Base-by-base conservation (phyloP, 2,329 filamentous ascomycete genomes). In the Coniochaeta prunicola region DNA sequence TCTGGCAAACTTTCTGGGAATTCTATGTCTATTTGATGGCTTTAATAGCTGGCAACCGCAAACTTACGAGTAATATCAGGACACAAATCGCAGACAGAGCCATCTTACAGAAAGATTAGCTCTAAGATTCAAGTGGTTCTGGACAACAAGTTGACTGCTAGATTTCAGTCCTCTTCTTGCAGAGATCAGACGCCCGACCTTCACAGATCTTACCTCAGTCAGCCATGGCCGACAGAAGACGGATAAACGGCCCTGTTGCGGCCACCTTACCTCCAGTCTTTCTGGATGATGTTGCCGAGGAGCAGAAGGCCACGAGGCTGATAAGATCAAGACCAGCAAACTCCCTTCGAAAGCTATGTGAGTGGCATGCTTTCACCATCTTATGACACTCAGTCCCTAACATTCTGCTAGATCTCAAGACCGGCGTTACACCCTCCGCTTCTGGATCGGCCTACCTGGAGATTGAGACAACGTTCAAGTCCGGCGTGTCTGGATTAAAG, bases 391-490 rank as follows among this genome's bases (percentile, higher is more conserved):
- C 19, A 64, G 33, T 58, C 53, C 2, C 50, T 53, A 31, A 53
- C 50, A 24, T 28, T 53, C 12, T 15, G 26, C 30, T 10, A 96
- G 92, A 93, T 71, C 80, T 97, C 50, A 92, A 94, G 72, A 97
- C 93, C 9, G 92, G 92, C 26, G 84, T 97, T 4, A 92, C 94
- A 0, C 93, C 94, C 19, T 96, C 93, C 15, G 94, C 94, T 13
- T 94, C 91, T 55, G 94, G 94, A 15, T 97, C 92, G 19, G 91
- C 94, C 58, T 99, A 93, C 71, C 80, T 93, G 58, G 91, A 89
- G 69, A 76, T 88, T 55, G 82, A 83, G 66, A 67, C 76, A 73
- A 64, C 79, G 75, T 58, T 75, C 72, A 69, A 67, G 33, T 61
- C 64, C 7, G 69, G 69, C 8, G 65, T 64, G 10, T 73, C 71